phyloP scores from a whole-genome alignment of 2,329 filamentous ascomycete species.

The Colletotrichum sidae region DNA sequence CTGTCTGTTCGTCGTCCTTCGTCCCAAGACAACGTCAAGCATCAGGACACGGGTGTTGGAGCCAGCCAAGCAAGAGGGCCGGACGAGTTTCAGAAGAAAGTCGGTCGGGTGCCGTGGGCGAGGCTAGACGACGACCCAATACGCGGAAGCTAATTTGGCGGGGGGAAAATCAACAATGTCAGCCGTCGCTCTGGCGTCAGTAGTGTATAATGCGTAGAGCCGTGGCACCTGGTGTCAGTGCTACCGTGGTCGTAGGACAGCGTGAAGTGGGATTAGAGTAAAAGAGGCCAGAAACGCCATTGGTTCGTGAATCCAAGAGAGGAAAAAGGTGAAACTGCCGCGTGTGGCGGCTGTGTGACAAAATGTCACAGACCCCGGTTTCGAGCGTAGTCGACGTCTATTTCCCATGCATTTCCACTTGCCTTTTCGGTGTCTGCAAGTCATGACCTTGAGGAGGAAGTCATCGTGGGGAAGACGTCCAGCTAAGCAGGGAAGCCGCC shows the following conservation, averaged over 20 bases:
- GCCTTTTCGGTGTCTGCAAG: background rate
- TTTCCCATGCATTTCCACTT: background rate
- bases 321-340: slow-evolving; percentile 34
- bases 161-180: no score
- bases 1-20: slow-evolving; percentile 6
- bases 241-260: background rate
- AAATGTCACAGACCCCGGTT: slow-evolving; percentile 38
- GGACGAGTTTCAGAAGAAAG: slow-evolving; percentile 36
- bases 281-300: background rate
- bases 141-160: background rate
- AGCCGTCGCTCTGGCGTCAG: no score
- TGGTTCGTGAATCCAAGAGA: slow-evolving; percentile 5
- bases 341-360: slow-evolving; percentile 38
- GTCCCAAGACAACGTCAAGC: slow-evolving; percentile 18
- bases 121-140: slow-evolving; percentile 16
- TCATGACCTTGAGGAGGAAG: background rate
- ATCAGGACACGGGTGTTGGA: background rate
- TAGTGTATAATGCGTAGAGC: background rate
- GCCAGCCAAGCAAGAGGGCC: background rate
- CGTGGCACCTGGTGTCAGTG: background rate
- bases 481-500: slow-evolving; percentile 26
- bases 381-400: slow-evolving; percentile 16
- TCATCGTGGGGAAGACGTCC: slow-evolving; percentile 25
- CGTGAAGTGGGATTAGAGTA: slow-evolving; percentile 21
- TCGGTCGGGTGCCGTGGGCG: slow-evolving; percentile 15